These are phyloP conservation scores for Penicillium sp. DNA, from an alignment of 2,329 filamentous ascomycete genomes.

Conservation along the genomic window DNA sequence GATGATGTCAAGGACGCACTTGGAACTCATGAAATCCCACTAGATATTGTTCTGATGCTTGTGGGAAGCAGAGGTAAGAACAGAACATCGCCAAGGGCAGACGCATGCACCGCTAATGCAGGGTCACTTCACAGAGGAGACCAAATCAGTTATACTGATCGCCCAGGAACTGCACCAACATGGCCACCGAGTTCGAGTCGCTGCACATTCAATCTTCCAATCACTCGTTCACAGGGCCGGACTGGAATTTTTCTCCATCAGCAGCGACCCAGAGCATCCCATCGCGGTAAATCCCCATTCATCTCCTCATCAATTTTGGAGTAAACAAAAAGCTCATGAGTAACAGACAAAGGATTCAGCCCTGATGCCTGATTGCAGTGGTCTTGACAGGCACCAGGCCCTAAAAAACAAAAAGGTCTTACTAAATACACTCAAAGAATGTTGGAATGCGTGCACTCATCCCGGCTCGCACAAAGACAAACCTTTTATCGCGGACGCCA, in stretches of 20 bases:
- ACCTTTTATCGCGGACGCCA: conserved; percentile 5
- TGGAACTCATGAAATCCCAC: neutral
- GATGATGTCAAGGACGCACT: neutral
- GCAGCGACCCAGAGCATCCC: conserved; percentile 7
- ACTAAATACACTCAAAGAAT: conserved; percentile 2
- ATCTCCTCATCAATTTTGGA: neutral
- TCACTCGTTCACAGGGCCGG: neutral
- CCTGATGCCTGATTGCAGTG: neutral
- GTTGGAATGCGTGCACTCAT: conserved; percentile 7
- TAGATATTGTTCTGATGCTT: conserved; percentile 12
- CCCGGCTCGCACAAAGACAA: neutral
- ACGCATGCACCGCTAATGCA: neutral
- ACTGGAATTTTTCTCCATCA: conserved; percentile 10
- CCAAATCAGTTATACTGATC: conserved; percentile 1
- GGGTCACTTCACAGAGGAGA: conserved; percentile 4
- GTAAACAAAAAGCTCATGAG: neutral
- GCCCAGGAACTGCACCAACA: conserved; percentile 2
- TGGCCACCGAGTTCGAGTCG: conserved; percentile 5
- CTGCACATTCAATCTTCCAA: conserved; percentile 6
- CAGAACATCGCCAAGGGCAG: neutral
- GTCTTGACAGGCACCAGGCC: neutral
- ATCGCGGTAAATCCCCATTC: neutral
- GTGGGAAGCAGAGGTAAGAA: conserved; percentile 10
- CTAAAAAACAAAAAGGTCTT: conserved; percentile 2
- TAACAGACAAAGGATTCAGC: neutral